Base-by-base conservation (phyloP, 441 rosid species). In the Lepidium campestre region DNA sequence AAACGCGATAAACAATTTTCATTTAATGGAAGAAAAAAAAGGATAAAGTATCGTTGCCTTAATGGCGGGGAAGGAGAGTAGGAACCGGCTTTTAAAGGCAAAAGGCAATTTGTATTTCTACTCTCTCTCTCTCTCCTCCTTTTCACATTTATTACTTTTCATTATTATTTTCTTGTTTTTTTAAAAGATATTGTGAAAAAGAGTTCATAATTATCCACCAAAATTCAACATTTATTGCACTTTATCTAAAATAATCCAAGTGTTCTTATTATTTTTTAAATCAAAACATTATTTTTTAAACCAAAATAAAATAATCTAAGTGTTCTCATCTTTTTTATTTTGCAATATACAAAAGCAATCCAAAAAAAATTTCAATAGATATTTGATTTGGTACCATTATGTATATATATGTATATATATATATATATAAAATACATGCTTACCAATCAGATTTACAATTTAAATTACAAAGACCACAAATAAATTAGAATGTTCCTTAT, bases 51-150 rank as follows among this genome's bases (percentile, higher is more conserved):
- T 10, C 3, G 18, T 42, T 29, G 32, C 58, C 59, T 39, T 48
- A 19, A 68, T n/a, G 50, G 11, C 36, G 35, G 41, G 40, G 11
- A 61, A 53, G 23, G 47, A 45, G 61, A 53, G 74, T 70, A 70
- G 74, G 62, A 62, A 70, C 74, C 74, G 68, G 57, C 74, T 53
- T 61, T 70, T 70, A 62, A 70, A 62, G 34, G 48, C 68, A 35
- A 70, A 61, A 54, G 63, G 63, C 68, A 46, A 70, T 42, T 70
- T 54, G 48, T 17, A 12, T 7, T 57, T 46, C 25, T 54, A 12
- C 23, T 53, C 52, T 19, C 42, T 49, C 27, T 57, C 5, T 27
- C 1, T 40, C 1, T 5, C 9, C 15, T 7, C 7, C 15, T 50
- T 52, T 22, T 10, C 2, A 13, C 61, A 12, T 70, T 60, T 34